phyloP scores from a whole-genome alignment of 768 basidiomycete genomes.

The Trametes elegans region DNA sequence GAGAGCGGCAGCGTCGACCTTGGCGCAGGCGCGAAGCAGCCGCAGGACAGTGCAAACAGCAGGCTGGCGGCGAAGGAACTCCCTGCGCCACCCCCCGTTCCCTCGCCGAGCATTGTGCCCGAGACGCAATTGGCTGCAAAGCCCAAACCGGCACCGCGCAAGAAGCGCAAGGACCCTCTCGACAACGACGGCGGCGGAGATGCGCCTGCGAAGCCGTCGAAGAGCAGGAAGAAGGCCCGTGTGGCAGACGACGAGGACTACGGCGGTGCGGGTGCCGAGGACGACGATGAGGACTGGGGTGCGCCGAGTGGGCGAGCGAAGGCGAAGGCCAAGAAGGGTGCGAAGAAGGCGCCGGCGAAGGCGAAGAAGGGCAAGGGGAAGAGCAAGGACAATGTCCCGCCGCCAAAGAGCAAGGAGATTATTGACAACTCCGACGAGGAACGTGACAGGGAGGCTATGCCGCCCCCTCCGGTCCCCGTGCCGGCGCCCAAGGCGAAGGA shows the following conservation, averaged over 20 bases:
- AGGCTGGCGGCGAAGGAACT: background rate
- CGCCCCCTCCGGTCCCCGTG: conserved; percentile 7
- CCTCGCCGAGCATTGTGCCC: conserved; percentile 12
- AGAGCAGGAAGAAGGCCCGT: conserved; percentile 21
- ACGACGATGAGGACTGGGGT: conserved; percentile 22
- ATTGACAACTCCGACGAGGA: conserved; percentile 15
- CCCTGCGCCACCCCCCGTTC: conserved; percentile 4
- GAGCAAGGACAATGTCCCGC: conserved; percentile 4
- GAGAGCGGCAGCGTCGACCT: background rate
- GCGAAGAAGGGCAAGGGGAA: conserved; percentile 14
- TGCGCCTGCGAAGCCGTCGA: conserved; percentile 13
- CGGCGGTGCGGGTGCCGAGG: conserved; percentile 22
- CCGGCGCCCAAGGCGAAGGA: background rate
- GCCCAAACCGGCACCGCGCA: background rate
- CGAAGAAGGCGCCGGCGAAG: conserved; percentile 15
- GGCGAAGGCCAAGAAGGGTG: conserved; percentile 19
- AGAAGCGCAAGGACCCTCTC: conserved; percentile 10
- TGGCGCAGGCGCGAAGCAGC: background rate
- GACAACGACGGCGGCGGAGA: conserved; percentile 20
- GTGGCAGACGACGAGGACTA: conserved; percentile 26
- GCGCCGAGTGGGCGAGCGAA: conserved; percentile 21
- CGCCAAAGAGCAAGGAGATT: conserved; percentile 9
- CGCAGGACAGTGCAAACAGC: background rate
- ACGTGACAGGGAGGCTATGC: background rate
- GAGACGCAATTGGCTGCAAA: conserved; percentile 10